Percentiles rank a stretch among this genome's conserved stretches.
phyloP scores from a whole-genome alignment of 31 red algal genomes.

The Porphyra umbilicalis region DNA sequence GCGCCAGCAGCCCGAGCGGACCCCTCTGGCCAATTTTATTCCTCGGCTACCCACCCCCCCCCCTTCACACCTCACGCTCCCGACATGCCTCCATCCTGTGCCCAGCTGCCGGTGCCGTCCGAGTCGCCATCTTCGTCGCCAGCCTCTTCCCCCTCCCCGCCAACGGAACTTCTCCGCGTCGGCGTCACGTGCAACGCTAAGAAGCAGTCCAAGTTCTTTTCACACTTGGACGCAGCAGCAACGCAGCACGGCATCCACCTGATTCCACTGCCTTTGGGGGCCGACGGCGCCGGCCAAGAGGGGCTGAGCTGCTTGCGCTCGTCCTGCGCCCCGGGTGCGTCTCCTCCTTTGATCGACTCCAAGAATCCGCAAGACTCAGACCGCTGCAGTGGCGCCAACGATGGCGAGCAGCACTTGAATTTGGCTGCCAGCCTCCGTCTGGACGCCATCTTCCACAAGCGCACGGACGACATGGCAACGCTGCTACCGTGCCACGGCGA shows the following conservation, averaged over 20 bases:
- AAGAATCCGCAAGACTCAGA: no score
- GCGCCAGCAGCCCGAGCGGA: no score
- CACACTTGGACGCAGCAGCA: conserved; percentile 11
- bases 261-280: conserved; percentile 3
- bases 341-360: conserved; percentile 7
- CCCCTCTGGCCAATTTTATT: no score
- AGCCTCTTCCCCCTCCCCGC: conserved; percentile 1
- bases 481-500: neutral
- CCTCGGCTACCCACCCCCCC: no score
- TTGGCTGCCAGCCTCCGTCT: neutral
- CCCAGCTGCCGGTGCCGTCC: neutral
- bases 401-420: no score
- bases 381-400: no score
- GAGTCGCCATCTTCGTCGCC: neutral
- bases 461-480: conserved; percentile 34
- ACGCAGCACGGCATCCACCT: conserved; percentile 1
- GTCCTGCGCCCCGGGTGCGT: no score
- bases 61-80: no score
- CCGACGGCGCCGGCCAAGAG: neutral
- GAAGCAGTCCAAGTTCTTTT: conserved; percentile 25
- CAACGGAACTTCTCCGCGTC: conserved; percentile 5
- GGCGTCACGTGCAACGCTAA: conserved; percentile 21
- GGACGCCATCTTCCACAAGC: conserved; percentile 33
- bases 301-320: neutral
- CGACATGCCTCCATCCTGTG: neutral